Evolutionary conservation across 2,329 filamentous ascomycete species (phyloP), one percentile per base, ranked within the genome.

Genomic region (Apiospora malaysiana): DNA sequence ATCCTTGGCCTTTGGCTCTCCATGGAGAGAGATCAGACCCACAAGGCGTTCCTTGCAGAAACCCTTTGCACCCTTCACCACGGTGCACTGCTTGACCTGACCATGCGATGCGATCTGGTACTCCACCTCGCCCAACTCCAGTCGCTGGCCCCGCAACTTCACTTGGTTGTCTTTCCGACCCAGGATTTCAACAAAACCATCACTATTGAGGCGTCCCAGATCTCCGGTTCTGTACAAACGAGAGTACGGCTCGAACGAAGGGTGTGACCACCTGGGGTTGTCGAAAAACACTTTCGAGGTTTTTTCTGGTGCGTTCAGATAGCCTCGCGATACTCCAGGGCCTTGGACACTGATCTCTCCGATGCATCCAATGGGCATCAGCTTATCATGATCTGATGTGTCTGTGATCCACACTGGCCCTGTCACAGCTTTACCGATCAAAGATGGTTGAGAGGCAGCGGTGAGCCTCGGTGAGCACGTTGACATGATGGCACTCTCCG

Each of bases 301-400:
- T 8, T 74, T 68, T 6, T 77, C 76, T 0, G 72, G 66, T 0
- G 74, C 69, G 68, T 78, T 75, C 0, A 83, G 67, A 68, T 85
- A 85, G 1, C 81, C 79, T 25, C 63, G 45, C 8, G 70, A 69
- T 2, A 76, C 59, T 10, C 72, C 71, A 1, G 49, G 63, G 1
- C 75, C 75, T 0, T 68, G 49, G n/a, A 77, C 70, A 10, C 51
- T 66, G 4, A 77, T 51, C 43, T 77, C 73, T 0, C 75, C 75
- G 2, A 70, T 69, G 14, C 63, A 68, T 1, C 75, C 74, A 16
- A 72, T 27, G 6, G 75, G 74, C n/a, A 67, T 46, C 27, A 72
- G 66, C 32, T n/a, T 27, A 21, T 71, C 45, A 66, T 51, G 40
- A 27, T 71, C 49, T 6, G 69, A 66, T 1, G 70, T 43, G 37